Percentiles rank a stretch among this genome's conserved stretches.
phyloP scores from a whole-genome alignment of 805 yeast genomes.

The Scheffersomyces amazonensis region DNA sequence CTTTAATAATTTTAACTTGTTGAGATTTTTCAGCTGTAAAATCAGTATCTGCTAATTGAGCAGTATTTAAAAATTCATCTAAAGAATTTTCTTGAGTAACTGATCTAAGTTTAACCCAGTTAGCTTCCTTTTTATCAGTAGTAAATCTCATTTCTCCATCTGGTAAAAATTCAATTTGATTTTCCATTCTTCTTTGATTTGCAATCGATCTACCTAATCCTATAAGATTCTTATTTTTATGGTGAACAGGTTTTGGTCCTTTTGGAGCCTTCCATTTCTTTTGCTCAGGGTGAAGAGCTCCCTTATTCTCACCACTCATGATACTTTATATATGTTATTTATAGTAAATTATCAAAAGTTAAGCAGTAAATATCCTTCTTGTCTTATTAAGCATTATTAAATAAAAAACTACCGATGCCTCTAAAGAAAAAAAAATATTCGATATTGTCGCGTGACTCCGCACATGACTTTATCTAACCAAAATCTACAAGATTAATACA shows the following conservation, averaged over 20 bases:
- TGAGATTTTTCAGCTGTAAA: slow-evolving; percentile 87
- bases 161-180: slow-evolving; percentile 67
- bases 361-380: too few species aligned
- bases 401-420: too few species aligned
- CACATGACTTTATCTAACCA: too few species aligned
- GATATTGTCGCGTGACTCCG: too few species aligned
- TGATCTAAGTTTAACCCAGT: slow-evolving; percentile 87
- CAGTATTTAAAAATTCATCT: slow-evolving; percentile 93
- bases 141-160: slow-evolving; percentile 90
- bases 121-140: slow-evolving; percentile 78
- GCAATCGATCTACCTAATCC: slow-evolving; percentile 86
- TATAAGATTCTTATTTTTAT: slow-evolving; percentile 76
- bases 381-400: too few species aligned
- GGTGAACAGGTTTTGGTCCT: slow-evolving; percentile 88
- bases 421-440: background rate
- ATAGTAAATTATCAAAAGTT: too few species aligned
- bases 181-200: slow-evolving; percentile 67
- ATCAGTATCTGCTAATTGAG: slow-evolving; percentile 93
- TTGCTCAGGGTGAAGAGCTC: slow-evolving; percentile 41
- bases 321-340: too few species aligned
- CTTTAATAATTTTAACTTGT: slow-evolving; percentile 79
- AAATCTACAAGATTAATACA: too few species aligned
- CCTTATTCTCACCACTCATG: slow-evolving; percentile 32
- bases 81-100: slow-evolving; percentile 92
- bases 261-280: slow-evolving; percentile 86